These are phyloP conservation scores for Colletotrichum sp. DNA, from an alignment of 2,329 filamentous ascomycete genomes.

Conservation along the genomic window DNA sequence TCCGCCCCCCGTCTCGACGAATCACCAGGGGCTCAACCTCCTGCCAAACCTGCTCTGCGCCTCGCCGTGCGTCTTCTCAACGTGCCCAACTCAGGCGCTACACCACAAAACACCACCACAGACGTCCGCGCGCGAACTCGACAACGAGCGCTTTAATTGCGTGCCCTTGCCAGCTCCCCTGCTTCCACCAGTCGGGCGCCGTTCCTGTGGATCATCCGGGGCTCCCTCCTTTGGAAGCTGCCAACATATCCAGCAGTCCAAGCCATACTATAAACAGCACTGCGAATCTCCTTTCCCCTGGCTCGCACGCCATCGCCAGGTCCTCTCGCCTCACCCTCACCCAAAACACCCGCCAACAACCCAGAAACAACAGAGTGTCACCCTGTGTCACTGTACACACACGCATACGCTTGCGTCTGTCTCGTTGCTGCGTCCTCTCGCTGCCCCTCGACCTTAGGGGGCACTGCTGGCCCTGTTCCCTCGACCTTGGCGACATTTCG, in stretches of 20 bases:
- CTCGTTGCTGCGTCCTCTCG: background rate
- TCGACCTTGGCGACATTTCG: background rate
- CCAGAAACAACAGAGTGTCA: background rate
- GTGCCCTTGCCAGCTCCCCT: conserved; percentile 4
- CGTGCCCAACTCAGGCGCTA: background rate
- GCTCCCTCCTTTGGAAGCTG: conserved; percentile 8
- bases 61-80: background rate
- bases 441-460: background rate
- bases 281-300: conserved; percentile 16
- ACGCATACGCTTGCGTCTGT: background rate
- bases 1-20: background rate
- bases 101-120: background rate
- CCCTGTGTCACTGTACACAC: conserved; percentile 1
- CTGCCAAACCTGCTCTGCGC: conserved; percentile 5
- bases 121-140: background rate
- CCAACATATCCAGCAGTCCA: background rate
- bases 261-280: background rate
- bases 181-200: conserved; percentile 11
- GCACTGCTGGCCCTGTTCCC: background rate
- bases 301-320: conserved; percentile 23
- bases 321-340: conserved; percentile 18
- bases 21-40: conserved; percentile 12
- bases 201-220: conserved; percentile 18
- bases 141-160: conserved; percentile 2
- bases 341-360: background rate